These are phyloP conservation scores for Phoma sp. DNA, from an alignment of 2,329 filamentous ascomycete genomes.

Conservation along the genomic window DNA sequence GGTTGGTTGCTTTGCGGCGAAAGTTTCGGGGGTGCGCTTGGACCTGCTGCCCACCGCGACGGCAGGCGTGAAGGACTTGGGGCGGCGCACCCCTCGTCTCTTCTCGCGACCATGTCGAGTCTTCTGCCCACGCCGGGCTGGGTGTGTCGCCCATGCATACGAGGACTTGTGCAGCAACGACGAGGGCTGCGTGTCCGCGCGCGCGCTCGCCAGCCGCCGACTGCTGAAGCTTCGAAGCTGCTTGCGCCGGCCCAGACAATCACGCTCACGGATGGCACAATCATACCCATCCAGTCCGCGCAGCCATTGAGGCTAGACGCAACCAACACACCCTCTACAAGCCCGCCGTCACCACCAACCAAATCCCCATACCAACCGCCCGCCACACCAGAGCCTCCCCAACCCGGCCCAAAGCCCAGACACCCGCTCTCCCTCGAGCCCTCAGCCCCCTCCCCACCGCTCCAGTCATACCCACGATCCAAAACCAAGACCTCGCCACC, in stretches of 20 bases:
- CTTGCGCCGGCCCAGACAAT: neutral
- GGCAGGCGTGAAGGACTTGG: neutral
- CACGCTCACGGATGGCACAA: conserved; percentile 14
- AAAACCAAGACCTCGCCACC: conserved; percentile 4
- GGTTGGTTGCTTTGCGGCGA: conserved; percentile 9
- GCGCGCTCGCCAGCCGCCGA: conserved; percentile 2
- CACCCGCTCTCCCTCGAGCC: conserved; percentile 18
- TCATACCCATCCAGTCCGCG: conserved; percentile 9
- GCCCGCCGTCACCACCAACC: neutral
- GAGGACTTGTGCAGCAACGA: neutral
- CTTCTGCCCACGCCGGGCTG: conserved; percentile 4
- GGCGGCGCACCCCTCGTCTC: neutral
- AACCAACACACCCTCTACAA: neutral
- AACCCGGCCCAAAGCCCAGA: neutral
- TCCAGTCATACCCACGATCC: conserved; percentile 1
- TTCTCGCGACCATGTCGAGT: neutral
- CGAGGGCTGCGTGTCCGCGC: conserved; percentile 6
- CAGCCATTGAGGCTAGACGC: neutral
- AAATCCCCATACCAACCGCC: neutral
- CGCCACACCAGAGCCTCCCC: neutral
- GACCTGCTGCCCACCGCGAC: neutral
- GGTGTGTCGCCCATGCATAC: conserved; percentile 2
- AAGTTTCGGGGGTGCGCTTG: conserved; percentile 15
- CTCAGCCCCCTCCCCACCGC: conserved; percentile 22
- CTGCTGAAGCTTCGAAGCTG: neutral